phyloP scores from a whole-genome alignment of 1,139 yeast species.

The Pneumocystis sp. region DNA sequence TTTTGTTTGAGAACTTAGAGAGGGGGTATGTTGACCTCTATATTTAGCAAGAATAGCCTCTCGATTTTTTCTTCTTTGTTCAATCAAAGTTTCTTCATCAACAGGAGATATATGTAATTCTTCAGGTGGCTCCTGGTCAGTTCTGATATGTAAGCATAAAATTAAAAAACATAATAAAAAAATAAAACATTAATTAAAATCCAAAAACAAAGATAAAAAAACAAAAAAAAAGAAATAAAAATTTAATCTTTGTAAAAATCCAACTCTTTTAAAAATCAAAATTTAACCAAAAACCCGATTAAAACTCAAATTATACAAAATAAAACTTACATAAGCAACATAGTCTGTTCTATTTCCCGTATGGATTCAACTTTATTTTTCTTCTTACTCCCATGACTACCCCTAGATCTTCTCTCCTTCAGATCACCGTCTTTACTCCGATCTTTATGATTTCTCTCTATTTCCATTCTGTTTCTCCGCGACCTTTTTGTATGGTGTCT shows the following conservation, averaged over 20 bases:
- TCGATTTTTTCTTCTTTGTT: conserved; percentile 6
- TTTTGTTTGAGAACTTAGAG: not conserved
- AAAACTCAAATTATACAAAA: not conserved
- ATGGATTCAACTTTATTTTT: not conserved
- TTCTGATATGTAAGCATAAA: not conserved
- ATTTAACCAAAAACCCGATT: not conserved
- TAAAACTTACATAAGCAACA: not conserved
- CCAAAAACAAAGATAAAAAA: not conserved
- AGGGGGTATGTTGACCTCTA: conserved; percentile 2
- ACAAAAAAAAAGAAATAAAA: not conserved
- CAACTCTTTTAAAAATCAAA: not conserved
- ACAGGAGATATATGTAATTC: not conserved
- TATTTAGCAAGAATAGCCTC: conserved; percentile 10
- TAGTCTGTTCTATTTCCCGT: not conserved
- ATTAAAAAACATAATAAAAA: not conserved
- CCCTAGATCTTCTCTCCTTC: too few relatives aligned
- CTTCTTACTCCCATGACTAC: not conserved
- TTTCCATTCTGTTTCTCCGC: not conserved
- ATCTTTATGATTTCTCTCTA: not conserved
- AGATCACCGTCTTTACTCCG: not conserved
- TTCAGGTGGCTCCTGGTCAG: not conserved
- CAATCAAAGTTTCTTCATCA: conserved; percentile 10
- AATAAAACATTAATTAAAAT: not conserved
- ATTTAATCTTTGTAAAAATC: not conserved
- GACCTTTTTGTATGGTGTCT: not conserved